These are phyloP conservation scores for Chalciporus piperatus DNA, from an alignment of 768 basidiomycete genomes.

Conservation along the genomic window DNA sequence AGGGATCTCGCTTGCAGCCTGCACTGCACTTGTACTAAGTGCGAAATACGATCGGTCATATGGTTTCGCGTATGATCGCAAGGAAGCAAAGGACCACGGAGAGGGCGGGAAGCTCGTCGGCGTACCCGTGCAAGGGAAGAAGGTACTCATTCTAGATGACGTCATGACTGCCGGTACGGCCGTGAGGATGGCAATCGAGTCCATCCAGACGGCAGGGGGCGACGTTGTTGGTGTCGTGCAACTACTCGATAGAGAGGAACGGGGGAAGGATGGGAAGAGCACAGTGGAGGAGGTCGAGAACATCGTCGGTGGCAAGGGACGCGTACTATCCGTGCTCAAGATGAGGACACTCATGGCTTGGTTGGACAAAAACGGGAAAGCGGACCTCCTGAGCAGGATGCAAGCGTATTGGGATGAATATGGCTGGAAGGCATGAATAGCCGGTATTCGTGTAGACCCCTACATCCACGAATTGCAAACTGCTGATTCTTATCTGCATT, in stretches of 20 bases:
- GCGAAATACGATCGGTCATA: slow-evolving; percentile 62
- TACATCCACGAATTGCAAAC: too few species aligned
- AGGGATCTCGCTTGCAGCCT: slow-evolving; percentile 89
- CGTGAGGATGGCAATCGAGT: slow-evolving; percentile 76
- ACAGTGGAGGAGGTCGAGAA: slow-evolving; percentile 82
- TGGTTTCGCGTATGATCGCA: slow-evolving; percentile 90
- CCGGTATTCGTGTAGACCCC: neutral
- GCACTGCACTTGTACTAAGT: slow-evolving; percentile 73
- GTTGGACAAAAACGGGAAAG: slow-evolving; percentile 67
- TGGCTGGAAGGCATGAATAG: slow-evolving; percentile 22
- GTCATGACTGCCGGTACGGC: slow-evolving; percentile 95
- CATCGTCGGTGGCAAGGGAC: slow-evolving; percentile 62
- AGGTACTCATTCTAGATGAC: slow-evolving; percentile 90
- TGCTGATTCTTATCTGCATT: too few species aligned
- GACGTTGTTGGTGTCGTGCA: slow-evolving; percentile 87
- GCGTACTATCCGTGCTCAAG: slow-evolving; percentile 75
- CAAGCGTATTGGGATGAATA: slow-evolving; percentile 52
- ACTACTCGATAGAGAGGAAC: slow-evolving; percentile 66
- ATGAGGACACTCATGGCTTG: slow-evolving; percentile 85
- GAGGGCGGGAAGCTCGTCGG: slow-evolving; percentile 94
- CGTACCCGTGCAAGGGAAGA: slow-evolving; percentile 72
- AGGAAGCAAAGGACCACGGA: slow-evolving; percentile 94
- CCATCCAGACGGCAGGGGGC: slow-evolving; percentile 66
- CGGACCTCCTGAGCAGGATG: slow-evolving; percentile 68
- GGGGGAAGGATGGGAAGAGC: slow-evolving; percentile 48